Percentiles rank a stretch among this genome's conserved stretches.
These are phyloP conservation scores for Coemansia sp. DNA, from an alignment of 192 early-diverging fungal genomes.

Conservation along the genomic window DNA sequence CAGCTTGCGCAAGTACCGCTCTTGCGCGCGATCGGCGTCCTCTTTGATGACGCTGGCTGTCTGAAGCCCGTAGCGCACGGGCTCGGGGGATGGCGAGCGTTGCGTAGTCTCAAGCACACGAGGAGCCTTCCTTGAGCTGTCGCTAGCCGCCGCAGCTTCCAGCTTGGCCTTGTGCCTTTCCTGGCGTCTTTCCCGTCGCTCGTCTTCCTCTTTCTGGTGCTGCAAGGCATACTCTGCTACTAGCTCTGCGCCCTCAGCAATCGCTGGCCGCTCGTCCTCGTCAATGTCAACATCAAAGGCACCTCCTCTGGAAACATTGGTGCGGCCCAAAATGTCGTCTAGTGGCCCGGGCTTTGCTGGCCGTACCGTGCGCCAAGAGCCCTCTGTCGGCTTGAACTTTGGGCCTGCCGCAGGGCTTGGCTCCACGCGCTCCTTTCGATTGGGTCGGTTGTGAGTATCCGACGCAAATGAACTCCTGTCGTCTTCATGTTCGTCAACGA, in stretches of 20 bases:
- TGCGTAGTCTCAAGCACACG: not conserved
- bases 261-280: slow-evolving; percentile 36
- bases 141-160: not conserved
- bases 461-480: not conserved
- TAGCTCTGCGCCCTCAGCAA: slow-evolving; percentile 44
- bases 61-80: slow-evolving; percentile 44
- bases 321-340: slow-evolving; percentile 1
- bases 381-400: slow-evolving; percentile 11
- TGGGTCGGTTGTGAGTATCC: not conserved
- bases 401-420: not conserved
- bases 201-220: slow-evolving; percentile 13
- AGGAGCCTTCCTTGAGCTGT: not conserved
- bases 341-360: slow-evolving; percentile 5
- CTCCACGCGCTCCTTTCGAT: not conserved
- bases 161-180: slow-evolving; percentile 8
- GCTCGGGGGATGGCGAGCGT: slow-evolving; percentile 7
- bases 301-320: not conserved
- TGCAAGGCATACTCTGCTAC: slow-evolving; percentile 30
- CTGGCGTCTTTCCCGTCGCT: slow-evolving; percentile 1
- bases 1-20: slow-evolving; percentile 34
- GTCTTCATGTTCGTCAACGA: slow-evolving; percentile 35
- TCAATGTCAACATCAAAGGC: not conserved
- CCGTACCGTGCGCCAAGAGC: slow-evolving; percentile 19
- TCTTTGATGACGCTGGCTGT: slow-evolving; percentile 37
- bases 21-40: slow-evolving; percentile 25